Percentiles rank a stretch among this genome's conserved stretches.
Conservation (phyloP, 2,329 filamentous ascomycete genomes). For the Claviceps purpurea region DNA sequence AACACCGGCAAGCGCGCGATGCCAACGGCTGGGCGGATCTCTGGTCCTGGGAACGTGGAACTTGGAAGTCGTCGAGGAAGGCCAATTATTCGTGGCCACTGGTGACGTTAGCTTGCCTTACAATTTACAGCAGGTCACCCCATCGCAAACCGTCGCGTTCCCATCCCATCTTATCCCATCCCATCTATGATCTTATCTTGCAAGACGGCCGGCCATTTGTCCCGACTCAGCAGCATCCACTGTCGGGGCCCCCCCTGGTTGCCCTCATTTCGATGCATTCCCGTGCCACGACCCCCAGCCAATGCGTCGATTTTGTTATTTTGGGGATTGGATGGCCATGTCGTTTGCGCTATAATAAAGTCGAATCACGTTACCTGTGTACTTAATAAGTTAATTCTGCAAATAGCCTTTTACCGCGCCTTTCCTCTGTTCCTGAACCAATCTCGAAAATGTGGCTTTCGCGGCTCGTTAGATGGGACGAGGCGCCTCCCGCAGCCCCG, state of each 20-base stretch:
- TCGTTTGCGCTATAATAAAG: background rate
- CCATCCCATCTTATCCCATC: background rate
- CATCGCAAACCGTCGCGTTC: too few relatives aligned
- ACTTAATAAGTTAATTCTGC: background rate
- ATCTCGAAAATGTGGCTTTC: constrained; percentile 2
- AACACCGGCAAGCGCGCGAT: too few relatives aligned
- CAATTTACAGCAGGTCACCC: too few relatives aligned
- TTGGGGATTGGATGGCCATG: background rate
- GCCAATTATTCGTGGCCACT: too few relatives aligned
- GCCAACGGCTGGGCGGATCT: too few relatives aligned
- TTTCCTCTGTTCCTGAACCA: constrained; percentile 1
- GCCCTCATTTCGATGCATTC: constrained; percentile 16
- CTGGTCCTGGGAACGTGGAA: too few relatives aligned
- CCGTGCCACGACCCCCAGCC: constrained; percentile 3
- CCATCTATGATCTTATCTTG: background rate
- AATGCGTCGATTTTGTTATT: background rate
- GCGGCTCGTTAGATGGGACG: constrained; percentile 1
- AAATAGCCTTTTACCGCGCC: background rate
- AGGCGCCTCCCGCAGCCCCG: constrained; percentile 5
- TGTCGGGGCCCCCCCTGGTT: background rate
- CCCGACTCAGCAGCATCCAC: background rate
- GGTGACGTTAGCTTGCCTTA: too few relatives aligned
- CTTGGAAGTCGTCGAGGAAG: too few relatives aligned
- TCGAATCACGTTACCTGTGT: too few relatives aligned
- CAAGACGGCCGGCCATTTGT: background rate